Evolutionary conservation across 2,329 filamentous ascomycete genomes (phyloP).

Genomic region (Calonectria pauciramosa): DNA sequence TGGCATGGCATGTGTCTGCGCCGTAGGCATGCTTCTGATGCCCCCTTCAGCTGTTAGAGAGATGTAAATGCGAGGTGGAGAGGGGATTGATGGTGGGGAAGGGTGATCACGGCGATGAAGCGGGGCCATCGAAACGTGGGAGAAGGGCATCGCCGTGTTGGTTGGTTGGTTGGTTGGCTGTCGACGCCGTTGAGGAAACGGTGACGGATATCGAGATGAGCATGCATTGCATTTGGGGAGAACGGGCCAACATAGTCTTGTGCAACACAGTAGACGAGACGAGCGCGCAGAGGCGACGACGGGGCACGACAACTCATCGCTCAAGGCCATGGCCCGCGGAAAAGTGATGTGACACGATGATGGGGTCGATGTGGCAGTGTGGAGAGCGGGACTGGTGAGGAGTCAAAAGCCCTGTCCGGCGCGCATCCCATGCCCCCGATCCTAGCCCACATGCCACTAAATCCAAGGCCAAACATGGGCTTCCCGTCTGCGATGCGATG

Average conservation of each 20-base stretch:
- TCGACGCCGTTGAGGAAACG: neutral
- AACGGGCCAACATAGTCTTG: neutral
- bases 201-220: slow-evolving; percentile 1
- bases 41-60: slow-evolving; percentile 14
- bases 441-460: slow-evolving; percentile 9
- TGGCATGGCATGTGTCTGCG: slow-evolving; percentile 16
- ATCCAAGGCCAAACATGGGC: neutral
- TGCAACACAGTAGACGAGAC: neutral
- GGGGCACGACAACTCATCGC: neutral
- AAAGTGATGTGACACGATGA: slow-evolving; percentile 6
- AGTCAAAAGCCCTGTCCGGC: neutral
- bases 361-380: slow-evolving; percentile 5
- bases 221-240: slow-evolving; percentile 9
- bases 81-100: slow-evolving; percentile 8
- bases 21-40: slow-evolving; percentile 20
- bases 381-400: slow-evolving; percentile 5
- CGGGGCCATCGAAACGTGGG: neutral
- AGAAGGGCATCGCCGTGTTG: neutral
- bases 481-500: slow-evolving; percentile 2
- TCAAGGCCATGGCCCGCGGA: neutral
- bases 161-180: neutral
- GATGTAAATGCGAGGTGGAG: slow-evolving; percentile 3
- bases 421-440: slow-evolving; percentile 1
- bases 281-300: neutral
- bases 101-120: slow-evolving; percentile 2